Evolutionary conservation across 495 filamentous ascomycete genomes (phyloP).

Genomic region (Jackrogersella multiformis): DNA sequence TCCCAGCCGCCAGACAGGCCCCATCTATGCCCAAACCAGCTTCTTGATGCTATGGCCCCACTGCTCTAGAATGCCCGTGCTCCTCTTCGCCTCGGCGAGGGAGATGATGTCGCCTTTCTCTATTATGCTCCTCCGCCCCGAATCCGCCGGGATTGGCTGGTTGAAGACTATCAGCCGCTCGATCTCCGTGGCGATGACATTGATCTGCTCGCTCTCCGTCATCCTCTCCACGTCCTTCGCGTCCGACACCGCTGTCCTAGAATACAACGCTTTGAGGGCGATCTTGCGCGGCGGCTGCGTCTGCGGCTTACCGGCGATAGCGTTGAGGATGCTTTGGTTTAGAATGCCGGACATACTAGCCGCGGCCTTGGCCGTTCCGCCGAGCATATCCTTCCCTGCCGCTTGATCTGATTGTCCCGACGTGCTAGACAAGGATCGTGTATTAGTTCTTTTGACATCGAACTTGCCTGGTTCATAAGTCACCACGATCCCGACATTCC

Average conservation of each 20-base stretch:
- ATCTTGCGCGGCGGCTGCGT: constrained; percentile 48
- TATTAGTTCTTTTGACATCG: constrained; percentile 81
- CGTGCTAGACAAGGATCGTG: constrained; percentile 76
- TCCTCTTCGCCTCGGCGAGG: constrained; percentile 83
- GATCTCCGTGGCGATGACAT: constrained; percentile 72
- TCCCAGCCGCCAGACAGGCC: neutral
- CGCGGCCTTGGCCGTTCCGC: constrained; percentile 20
- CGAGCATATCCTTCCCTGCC: constrained; percentile 25
- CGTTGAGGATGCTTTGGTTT: constrained; percentile 39
- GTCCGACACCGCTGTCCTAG: constrained; percentile 59
- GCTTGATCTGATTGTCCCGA: constrained; percentile 43
- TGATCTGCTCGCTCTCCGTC: constrained; percentile 75
- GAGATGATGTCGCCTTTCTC: constrained; percentile 82
- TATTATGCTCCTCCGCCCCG: constrained; percentile 55
- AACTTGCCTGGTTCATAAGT: constrained; percentile 73
- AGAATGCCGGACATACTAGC: constrained; percentile 26
- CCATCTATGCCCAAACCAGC: constrained; percentile 77
- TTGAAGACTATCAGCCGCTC: constrained; percentile 53
- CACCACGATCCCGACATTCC: constrained; percentile 84
- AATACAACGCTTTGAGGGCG: constrained; percentile 69
- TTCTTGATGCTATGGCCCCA: constrained; percentile 87
- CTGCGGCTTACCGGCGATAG: constrained; percentile 41
- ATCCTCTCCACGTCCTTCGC: constrained; percentile 55
- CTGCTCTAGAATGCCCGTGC: constrained; percentile 86
- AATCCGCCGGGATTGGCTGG: constrained; percentile 49